Base-by-base conservation (phyloP, 139 green algal genomes). In the Nannochloris sp. region DNA sequence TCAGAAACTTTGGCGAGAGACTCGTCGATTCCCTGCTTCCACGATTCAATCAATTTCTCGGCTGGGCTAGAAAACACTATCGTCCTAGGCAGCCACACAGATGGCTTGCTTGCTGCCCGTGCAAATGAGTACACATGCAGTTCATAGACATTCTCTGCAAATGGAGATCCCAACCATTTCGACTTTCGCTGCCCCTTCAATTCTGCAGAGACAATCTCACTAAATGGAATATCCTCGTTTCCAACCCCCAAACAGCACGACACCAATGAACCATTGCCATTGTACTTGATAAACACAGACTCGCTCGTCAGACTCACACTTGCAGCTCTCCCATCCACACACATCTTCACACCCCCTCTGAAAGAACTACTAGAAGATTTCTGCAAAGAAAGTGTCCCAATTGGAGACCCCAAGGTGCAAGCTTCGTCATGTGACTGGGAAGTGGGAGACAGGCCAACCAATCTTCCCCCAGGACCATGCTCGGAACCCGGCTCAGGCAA, bases 71-170 rank as follows among this genome's bases (percentile, higher is more conserved):
- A 49, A 15, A 70, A 31, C 7, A 25, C 24, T 19, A 70, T 43
- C 3, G 29, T 48, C 4, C 63, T 48, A 3, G 63, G 63, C 21
- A 61, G 15, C 63, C 63, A 70, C 9, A 34, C 16, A 8, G 48
- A 49, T 24, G 63, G 50, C 23, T 70, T 64, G 14, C 18, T 14
- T 16, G 23, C 21, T n/a, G 63, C 44, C 3, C 63, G 48, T 15
- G 23, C 10, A 59, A 70, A 70, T 23, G 63, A 64, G 19, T 70
- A 62, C 18, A 70, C 16, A 29, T 48, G 23, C 29, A 70, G 14
- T 53, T 55, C n/a, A 36, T 68, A 44, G 6, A 43, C 48, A 21
- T 34, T 44, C 12, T 36, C 54, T 24, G 24, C 8, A 44, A 64
- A 63, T 9, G 48, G 46, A 36, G 34, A 21, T 29, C 50, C 23